Percentiles rank a stretch among this genome's conserved stretches.
Evolutionary conservation across 2,329 filamentous ascomycete genomes (phyloP).

Genomic region (Orbilia brochopaga): DNA sequence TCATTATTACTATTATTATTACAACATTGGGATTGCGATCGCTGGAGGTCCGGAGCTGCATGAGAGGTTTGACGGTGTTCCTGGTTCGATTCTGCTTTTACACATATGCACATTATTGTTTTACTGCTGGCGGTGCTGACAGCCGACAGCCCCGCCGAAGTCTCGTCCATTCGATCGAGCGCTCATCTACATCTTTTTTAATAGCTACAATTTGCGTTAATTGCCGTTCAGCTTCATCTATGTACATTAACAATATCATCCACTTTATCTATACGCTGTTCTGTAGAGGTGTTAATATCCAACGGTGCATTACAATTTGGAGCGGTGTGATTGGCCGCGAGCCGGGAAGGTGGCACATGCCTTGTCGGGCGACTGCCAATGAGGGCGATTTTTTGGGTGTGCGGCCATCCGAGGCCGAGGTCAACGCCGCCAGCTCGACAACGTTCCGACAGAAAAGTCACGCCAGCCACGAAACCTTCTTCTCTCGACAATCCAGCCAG

Average conservation of each 20-base stretch:
- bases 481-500: not conserved
- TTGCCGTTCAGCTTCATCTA: not conserved
- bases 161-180: not conserved
- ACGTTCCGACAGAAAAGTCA: conserved; percentile 49
- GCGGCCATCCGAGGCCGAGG: conserved; percentile 50
- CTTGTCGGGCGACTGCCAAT: conserved; percentile 27
- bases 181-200: not conserved
- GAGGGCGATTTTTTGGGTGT: conserved; percentile 48
- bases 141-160: not conserved
- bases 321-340: conserved; percentile 32
- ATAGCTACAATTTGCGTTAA: not conserved
- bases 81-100: not conserved
- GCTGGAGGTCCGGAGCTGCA: not conserved
- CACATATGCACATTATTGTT: no score
- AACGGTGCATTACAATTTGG: conserved; percentile 43
- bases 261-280: not conserved
- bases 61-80: conserved; percentile 7
- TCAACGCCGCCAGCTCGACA: conserved; percentile 49
- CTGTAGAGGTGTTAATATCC: not conserved
- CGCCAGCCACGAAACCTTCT: conserved; percentile 1
- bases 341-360: conserved; percentile 26
- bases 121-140: not conserved
- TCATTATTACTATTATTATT: not conserved
- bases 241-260: not conserved
- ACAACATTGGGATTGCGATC: conserved; percentile 5